Conservation (phyloP, 2,329 filamentous ascomycete species). For the Hymenoscyphus fraxineus region DNA sequence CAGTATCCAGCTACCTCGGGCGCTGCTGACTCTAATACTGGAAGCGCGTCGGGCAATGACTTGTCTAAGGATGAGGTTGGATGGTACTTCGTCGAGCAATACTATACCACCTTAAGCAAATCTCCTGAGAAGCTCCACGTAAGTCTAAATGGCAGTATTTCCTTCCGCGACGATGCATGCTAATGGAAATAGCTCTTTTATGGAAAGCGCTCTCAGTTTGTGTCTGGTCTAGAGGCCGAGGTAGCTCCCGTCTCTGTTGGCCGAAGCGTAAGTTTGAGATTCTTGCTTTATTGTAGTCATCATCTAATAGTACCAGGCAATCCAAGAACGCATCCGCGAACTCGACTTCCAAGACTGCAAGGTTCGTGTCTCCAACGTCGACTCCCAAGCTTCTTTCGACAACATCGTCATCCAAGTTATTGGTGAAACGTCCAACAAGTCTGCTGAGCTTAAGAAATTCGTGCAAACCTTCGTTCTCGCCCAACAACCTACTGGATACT, state of each 20-base stretch:
- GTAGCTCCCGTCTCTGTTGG: constrained; percentile 82
- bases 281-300: neutral
- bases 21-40: constrained; percentile 28
- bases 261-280: constrained; percentile 63
- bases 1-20: constrained; percentile 35
- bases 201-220: constrained; percentile 91
- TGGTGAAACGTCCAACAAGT: constrained; percentile 94
- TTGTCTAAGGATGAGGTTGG: constrained; percentile 88
- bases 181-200: constrained; percentile 69
- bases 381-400: constrained; percentile 86
- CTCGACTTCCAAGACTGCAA: constrained; percentile 97
- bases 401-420: constrained; percentile 98
- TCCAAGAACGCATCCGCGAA: constrained; percentile 89
- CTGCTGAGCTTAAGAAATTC: constrained; percentile 88
- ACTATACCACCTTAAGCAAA: constrained; percentile 96
- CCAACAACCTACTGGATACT: constrained; percentile 94
- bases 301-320: constrained; percentile 56
- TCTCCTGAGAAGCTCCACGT: constrained; percentile 87
- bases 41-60: constrained; percentile 42
- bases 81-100: constrained; percentile 99
- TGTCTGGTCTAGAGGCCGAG: constrained; percentile 87
- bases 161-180: constrained; percentile 19
- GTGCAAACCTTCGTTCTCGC: constrained; percentile 97
- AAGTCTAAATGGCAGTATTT: constrained; percentile 31
- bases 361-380: constrained; percentile 95